Evolutionary conservation across 495 filamentous ascomycete genomes (phyloP), one percentile per base, ranked within the genome.

Genomic region (Aspergillus bridgeri): DNA sequence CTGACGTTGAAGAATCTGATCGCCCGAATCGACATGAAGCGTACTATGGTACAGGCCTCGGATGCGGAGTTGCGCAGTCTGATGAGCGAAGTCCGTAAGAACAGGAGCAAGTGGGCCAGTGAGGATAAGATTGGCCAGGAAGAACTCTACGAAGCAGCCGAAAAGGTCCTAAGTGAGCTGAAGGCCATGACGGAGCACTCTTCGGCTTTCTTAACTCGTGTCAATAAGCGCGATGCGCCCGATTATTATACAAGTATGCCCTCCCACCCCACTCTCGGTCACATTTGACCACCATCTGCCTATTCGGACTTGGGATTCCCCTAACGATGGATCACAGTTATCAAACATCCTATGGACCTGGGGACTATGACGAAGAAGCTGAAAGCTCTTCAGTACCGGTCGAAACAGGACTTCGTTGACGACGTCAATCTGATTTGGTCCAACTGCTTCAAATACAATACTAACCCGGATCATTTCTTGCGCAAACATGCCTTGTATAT

Each of bases 301-400:
- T 46, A 5, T 46, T 46, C 11, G 43, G 3, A 46, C 23, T 19
- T 23, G 13, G 22, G 18, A 21, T 15, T 64, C 47, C n/a, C n/a
- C 64, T 74, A 59, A 74, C 54, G 2, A 49, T 15, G 38, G 21
- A 48, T 49, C 50, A 60, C 67, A 94, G 87, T 98, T 60, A 97
- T 98, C 76, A 96, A 94, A 75, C 86, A 92, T 25, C 95, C 94
- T 0, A 99, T 99, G 94, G 94, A 99, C 70, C 84, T 99, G 45
- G 94, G 95, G 42, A 88, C 86, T 33, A 97, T 99, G 89, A 93
- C 94, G 38, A 99, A 99, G 77, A 98, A 97, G 75, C 84, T 99
- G 29, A 96, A 96, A 69, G 77, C 81, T 3, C 70, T 94, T 13
- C 81, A 81, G 20, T 98, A 96, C 79, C 93, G 89, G 69, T 96